phyloP scores from a whole-genome alignment of 805 yeast species.

The Metschnikowia dekortorum region DNA sequence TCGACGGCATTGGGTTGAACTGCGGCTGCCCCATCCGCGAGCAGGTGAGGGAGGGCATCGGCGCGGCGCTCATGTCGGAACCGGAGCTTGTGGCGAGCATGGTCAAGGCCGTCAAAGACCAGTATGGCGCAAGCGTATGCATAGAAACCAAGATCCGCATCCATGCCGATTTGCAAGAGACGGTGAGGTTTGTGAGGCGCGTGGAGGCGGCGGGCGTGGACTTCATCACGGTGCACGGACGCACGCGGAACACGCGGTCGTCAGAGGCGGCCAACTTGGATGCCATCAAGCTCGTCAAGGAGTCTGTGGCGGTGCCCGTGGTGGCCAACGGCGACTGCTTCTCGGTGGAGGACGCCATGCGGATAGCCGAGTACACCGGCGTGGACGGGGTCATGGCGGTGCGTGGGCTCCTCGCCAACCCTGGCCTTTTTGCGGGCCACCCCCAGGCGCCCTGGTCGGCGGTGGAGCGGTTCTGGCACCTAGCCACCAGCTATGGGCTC shows the following conservation, averaged over 20 bases:
- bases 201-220: conserved; percentile 90
- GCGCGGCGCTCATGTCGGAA: conserved; percentile 88
- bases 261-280: conserved; percentile 79
- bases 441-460: conserved; percentile 85
- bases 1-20: conserved; percentile 91
- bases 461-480: conserved; percentile 77
- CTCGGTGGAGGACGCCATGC: conserved; percentile 54
- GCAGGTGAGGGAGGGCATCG: conserved; percentile 92
- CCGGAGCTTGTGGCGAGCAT: conserved; percentile 75
- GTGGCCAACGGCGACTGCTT: conserved; percentile 99
- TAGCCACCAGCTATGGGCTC: conserved; percentile 72
- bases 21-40: conserved; percentile 98
- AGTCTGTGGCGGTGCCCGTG: conserved; percentile 63
- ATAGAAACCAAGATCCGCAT: conserved; percentile 91
- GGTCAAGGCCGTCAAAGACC: conserved; percentile 78
- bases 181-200: conserved; percentile 63
- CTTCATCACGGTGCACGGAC: conserved; percentile 90
- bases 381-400: conserved; percentile 96
- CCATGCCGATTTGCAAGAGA: conserved; percentile 69
- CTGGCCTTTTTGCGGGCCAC: conserved; percentile 79
- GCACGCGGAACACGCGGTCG: conserved; percentile 80
- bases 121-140: conserved; percentile 66
- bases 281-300: conserved; percentile 66
- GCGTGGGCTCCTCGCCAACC: conserved; percentile 80
- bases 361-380: conserved; percentile 61